Evolutionary conservation across 73 alveolate species (phyloP).

Genomic region (Tetrahymena elliotti): DNA sequence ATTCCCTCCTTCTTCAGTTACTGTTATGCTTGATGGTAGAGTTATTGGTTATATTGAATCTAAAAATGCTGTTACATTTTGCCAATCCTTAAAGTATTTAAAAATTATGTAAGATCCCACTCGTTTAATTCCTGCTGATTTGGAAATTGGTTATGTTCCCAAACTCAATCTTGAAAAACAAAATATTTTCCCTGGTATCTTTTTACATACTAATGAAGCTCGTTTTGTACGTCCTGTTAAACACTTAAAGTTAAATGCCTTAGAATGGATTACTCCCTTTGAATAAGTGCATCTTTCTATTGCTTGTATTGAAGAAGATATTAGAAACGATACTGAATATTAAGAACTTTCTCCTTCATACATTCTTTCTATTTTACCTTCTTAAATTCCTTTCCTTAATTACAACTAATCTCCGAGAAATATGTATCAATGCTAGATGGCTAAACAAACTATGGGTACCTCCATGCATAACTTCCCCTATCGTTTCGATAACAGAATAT

Average conservation of each 20-base stretch:
- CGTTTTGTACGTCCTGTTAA: constrained; percentile 96
- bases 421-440: constrained; percentile 99
- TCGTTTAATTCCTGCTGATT: constrained; percentile 59
- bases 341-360: constrained; percentile 89
- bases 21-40: constrained; percentile 89
- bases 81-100: constrained; percentile 50
- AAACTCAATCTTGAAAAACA: constrained; percentile 31
- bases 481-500: constrained; percentile 90
- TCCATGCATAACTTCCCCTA: constrained; percentile 94
- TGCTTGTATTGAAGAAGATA: constrained; percentile 93
- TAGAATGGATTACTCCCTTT: constrained; percentile 98
- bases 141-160: constrained; percentile 76
- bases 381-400: constrained; percentile 95
- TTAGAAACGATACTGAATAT: constrained; percentile 83
- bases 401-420: constrained; percentile 98
- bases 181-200: constrained; percentile 93
- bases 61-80: neutral
- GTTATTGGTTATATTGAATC: constrained; percentile 85
- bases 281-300: constrained; percentile 94
- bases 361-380: constrained; percentile 94
- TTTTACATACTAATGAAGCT: constrained; percentile 84
- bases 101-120: constrained; percentile 51
- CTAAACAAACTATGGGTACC: constrained; percentile 99
- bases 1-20: constrained; percentile 47
- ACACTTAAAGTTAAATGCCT: constrained; percentile 66